Evolutionary conservation across 1,139 yeast genomes (phyloP).

Genomic region (Zygotorulaspora mrakii): DNA sequence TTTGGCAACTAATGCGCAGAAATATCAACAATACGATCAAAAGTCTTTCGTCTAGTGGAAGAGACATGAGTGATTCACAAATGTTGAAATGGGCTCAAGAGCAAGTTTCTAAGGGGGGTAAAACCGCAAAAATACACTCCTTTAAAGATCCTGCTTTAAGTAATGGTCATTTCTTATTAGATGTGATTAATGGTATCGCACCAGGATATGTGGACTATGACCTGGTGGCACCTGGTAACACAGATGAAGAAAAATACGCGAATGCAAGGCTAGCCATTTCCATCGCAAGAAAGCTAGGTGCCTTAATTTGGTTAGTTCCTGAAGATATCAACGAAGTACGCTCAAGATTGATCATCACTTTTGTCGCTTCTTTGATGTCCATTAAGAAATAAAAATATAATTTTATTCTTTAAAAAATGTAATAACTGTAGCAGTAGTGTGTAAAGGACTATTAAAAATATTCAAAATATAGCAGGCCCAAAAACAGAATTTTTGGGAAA

Average conservation of each 20-base stretch:
- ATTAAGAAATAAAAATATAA: slow-evolving; percentile 36
- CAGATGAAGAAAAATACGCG: slow-evolving; percentile 84
- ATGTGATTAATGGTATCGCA: slow-evolving; percentile 86
- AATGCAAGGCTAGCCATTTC: slow-evolving; percentile 97
- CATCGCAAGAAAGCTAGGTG: slow-evolving; percentile 96
- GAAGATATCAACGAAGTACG: slow-evolving; percentile 97
- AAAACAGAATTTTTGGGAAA: too few species aligned
- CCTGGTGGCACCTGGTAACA: slow-evolving; percentile 71
- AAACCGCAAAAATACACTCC: slow-evolving; percentile 63
- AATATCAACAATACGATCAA: slow-evolving; percentile 83
- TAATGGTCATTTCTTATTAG: slow-evolving; percentile 76
- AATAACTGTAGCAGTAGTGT: slow-evolving; percentile 1
- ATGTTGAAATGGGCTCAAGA: slow-evolving; percentile 92
- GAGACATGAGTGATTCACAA: slow-evolving; percentile 75
- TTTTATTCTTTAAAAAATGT: not conserved
- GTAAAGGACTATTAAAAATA: not conserved
- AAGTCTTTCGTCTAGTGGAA: slow-evolving; percentile 66
- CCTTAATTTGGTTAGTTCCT: slow-evolving; percentile 97
- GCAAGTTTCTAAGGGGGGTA: slow-evolving; percentile 82
- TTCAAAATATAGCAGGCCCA: too few species aligned
- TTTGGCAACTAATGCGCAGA: slow-evolving; percentile 98
- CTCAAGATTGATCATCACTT: slow-evolving; percentile 85
- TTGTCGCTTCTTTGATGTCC: slow-evolving; percentile 92
- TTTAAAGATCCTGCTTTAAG: slow-evolving; percentile 78
- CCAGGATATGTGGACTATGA: slow-evolving; percentile 98